Base-by-base conservation (phyloP, 768 basidiomycete genomes). In the Tulasnella sp. region DNA sequence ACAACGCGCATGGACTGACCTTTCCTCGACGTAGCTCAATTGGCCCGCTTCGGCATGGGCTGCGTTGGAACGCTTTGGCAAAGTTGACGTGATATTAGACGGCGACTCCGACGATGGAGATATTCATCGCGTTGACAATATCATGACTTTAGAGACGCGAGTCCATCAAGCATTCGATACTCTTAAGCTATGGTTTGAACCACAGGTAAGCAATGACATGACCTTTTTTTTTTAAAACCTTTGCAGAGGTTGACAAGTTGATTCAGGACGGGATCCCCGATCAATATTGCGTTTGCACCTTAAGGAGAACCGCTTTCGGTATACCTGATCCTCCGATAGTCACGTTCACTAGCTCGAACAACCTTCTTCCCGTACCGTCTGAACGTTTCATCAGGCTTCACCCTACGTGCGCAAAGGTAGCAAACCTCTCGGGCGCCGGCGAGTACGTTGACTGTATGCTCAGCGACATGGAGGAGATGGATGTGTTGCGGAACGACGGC, bases 381-480 rank as follows among this genome's bases (percentile, higher is more conserved):
- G 65, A 67, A 17, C 50, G 41, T 11, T 72, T 72, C 59, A 68
- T 75, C 26, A 62, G 63, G 4, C 65, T 77, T 45, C 76, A 76
- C 55, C 74, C 74, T 19, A 68, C 71, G 21, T 75, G 73, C 56
- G 72, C 75, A 17, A 68, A 70, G 53, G 69, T 75, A 1, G 72
- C 73, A 29, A 69, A 72, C 63, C 66, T 75, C 30, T 75, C 74
- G 2, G 74, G 76, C 30, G 76, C 72, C 2, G 69, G 65, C 4
- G 68, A 67, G 44, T 70, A 69, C 43, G 71, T 76, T 26, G 68
- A 71, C 34, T 68, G 62, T 13, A 43, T 58, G n/a, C 27, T 61
- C 21, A 15, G 61, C 21, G 63, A 70, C 58, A 45, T 69, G 19
- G 72, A 71, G 48, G 63, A 53, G 41, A 65, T 49, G 19, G 15